Base-by-base conservation (phyloP, 2,329 filamentous ascomycete genomes). In the Botrytis deweyae region DNA sequence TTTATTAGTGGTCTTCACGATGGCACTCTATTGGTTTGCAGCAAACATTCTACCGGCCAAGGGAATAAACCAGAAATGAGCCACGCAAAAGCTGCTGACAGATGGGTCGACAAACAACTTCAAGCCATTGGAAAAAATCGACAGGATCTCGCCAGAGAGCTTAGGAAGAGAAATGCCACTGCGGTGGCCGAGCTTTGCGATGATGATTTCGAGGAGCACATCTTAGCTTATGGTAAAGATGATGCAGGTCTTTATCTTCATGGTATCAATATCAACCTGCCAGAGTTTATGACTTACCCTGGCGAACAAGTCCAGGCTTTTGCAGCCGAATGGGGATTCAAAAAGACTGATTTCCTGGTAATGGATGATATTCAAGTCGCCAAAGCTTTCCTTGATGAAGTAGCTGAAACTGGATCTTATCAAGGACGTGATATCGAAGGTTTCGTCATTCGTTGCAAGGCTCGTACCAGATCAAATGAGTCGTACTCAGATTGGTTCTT, bases 131-230 rank as follows among this genome's bases (percentile, higher is more conserved):
- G 95, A 49, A 96, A 91, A 85, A 94, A 91, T 1, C 91, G 91
- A 78, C 85, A 88, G 78, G 92, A 98, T 29, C 87, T 99, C 46
- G 94, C 96, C 0, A 85, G 86, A 74, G 91, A 92, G 78, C 84
- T 99, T 75, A 88, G 93, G 74, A 84, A 85, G 68, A 91, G 95
- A 83, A 99, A 99, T 80, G 91, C 89, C n/a, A 99, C 96, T 0
- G 94, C 95, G 5, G 95, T 99, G 6, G 95, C 94, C 12, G 96
- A 99, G 82, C 90, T 99, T 6, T 99, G 96, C 82, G 96, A 99
- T 80, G 96, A 99, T 82, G 88, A 87, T 8, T 99, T 99, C 78
- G 96, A 99, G 84, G 96, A 99, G 85, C 96, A 99, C 80, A 96
- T 99, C 76, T 87, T 99, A 55, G 93, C 93, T 33, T 99, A 99